These are phyloP conservation scores for Trichoderma atrobrunneum DNA, from an alignment of 2,329 filamentous ascomycete genomes.

Conservation along the genomic window DNA sequence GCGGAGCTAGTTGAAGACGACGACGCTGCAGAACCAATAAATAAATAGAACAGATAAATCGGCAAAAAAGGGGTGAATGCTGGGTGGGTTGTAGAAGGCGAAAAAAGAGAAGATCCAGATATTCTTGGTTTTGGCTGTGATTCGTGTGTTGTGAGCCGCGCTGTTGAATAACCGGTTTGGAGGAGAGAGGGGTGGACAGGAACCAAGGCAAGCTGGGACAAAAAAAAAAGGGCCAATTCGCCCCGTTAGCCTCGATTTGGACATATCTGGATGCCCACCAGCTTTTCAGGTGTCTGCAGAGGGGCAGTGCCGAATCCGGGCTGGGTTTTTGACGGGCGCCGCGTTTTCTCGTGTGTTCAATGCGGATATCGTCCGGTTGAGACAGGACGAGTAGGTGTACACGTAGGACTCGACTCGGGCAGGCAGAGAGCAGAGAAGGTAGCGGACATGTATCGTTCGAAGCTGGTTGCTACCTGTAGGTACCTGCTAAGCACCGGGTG, in stretches of 20 bases:
- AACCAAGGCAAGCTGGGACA: neutral
- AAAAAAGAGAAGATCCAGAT: neutral
- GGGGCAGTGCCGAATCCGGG: constrained; percentile 6
- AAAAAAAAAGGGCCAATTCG: neutral
- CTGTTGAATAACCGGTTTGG: neutral
- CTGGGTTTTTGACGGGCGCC: neutral
- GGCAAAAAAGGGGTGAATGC: neutral
- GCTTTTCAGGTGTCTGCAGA: neutral
- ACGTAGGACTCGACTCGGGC: neutral
- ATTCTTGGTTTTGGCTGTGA: neutral
- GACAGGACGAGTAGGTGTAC: neutral
- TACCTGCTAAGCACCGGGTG: no score
- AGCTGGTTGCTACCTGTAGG: neutral
- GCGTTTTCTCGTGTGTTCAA: neutral
- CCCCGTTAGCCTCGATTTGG: neutral
- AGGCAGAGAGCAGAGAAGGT: neutral
- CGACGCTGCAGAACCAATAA: neutral
- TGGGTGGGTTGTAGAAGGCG: neutral
- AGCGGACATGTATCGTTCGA: neutral
- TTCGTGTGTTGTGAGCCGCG: neutral
- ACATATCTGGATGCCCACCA: neutral
- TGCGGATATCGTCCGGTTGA: neutral
- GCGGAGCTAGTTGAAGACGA: neutral
- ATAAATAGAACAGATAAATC: neutral
- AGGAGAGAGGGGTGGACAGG: neutral